Conservation (phyloP, 1,284 basidiomycete genomes). For the Sphagnurus paluster region DNA sequence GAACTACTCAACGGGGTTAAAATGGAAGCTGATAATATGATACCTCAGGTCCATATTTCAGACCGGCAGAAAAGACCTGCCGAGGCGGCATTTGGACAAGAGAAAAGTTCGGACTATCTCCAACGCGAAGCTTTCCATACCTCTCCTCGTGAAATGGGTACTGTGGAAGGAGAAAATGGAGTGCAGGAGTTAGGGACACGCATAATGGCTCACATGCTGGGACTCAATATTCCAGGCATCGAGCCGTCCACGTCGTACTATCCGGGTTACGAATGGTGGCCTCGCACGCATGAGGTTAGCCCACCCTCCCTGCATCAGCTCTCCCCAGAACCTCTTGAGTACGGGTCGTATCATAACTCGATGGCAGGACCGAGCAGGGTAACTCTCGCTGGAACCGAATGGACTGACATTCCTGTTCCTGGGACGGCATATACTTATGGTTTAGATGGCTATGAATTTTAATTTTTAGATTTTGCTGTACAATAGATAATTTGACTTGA, state of each 20-base stretch:
- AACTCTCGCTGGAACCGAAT: slow-evolving; percentile 11
- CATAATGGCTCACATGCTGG: slow-evolving; percentile 72
- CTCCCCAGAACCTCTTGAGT: slow-evolving; percentile 16
- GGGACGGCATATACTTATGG: slow-evolving; percentile 25
- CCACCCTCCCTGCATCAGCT: slow-evolving; percentile 21
- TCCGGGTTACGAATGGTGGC: slow-evolving; percentile 79
- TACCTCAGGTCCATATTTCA: slow-evolving; percentile 33
- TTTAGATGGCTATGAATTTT: slow-evolving; percentile 18
- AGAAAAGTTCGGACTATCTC: slow-evolving; percentile 47
- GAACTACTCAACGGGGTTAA: slow-evolving; percentile 72
- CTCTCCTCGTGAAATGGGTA: slow-evolving; percentile 20
- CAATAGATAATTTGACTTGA: slow-evolving; percentile 5
- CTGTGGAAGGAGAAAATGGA: slow-evolving; percentile 36
- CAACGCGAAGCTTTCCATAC: slow-evolving; percentile 43
- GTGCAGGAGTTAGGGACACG: slow-evolving; percentile 59
- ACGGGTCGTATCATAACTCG: slow-evolving; percentile 10
- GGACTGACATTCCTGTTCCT: slow-evolving; percentile 19
- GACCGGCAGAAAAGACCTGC: slow-evolving; percentile 60
- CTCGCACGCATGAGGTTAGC: slow-evolving; percentile 38
- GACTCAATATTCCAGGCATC: slow-evolving; percentile 58
- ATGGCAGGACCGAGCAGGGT: slow-evolving; percentile 3
- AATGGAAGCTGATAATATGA: slow-evolving; percentile 48
- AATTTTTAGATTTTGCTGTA: slow-evolving; percentile 8
- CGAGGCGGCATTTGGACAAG: slow-evolving; percentile 64
- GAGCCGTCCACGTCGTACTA: slow-evolving; percentile 64